phyloP scores from a whole-genome alignment of 192 early-diverging fungal genomes.

The Haplosporangium gracile region DNA sequence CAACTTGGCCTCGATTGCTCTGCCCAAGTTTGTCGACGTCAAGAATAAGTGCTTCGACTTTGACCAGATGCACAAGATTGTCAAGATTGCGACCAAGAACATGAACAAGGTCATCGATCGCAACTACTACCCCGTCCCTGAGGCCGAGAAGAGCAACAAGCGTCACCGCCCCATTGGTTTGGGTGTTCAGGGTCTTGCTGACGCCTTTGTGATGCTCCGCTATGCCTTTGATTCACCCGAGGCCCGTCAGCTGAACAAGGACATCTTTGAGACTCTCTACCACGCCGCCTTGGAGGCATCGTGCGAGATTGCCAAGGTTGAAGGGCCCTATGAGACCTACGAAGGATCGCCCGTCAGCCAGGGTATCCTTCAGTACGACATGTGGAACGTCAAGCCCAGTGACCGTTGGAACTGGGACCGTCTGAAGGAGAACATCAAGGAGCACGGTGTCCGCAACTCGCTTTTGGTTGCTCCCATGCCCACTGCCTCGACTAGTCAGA shows the following conservation, averaged over 20 bases:
- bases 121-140: constrained; percentile 95
- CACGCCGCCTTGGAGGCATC: constrained; percentile 92
- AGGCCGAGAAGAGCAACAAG: constrained; percentile 90
- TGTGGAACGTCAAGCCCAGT: constrained; percentile 86
- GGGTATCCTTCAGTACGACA: constrained; percentile 91
- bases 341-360: constrained; percentile 86
- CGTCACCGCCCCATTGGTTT: constrained; percentile 83
- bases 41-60: constrained; percentile 80
- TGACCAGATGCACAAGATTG: constrained; percentile 83
- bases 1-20: constrained; percentile 94
- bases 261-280: constrained; percentile 97
- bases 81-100: constrained; percentile 90
- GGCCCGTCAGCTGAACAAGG: constrained; percentile 85
- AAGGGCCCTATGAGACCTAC: constrained; percentile 89
- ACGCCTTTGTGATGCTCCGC: constrained; percentile 95
- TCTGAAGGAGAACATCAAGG: constrained; percentile 80
- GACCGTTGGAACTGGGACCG: constrained; percentile 90
- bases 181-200: constrained; percentile 82
- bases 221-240: constrained; percentile 90
- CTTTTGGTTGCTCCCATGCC: constrained; percentile 97
- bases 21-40: constrained; percentile 87
- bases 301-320: constrained; percentile 84
- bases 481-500: constrained; percentile 95
- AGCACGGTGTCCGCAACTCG: constrained; percentile 91
- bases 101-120: constrained; percentile 97